A percentile compares a stretch with the other conserved stretches of the same genome.
Conservation (phyloP, 306 rosid genomes). For the Alnus glutinosa region DNA sequence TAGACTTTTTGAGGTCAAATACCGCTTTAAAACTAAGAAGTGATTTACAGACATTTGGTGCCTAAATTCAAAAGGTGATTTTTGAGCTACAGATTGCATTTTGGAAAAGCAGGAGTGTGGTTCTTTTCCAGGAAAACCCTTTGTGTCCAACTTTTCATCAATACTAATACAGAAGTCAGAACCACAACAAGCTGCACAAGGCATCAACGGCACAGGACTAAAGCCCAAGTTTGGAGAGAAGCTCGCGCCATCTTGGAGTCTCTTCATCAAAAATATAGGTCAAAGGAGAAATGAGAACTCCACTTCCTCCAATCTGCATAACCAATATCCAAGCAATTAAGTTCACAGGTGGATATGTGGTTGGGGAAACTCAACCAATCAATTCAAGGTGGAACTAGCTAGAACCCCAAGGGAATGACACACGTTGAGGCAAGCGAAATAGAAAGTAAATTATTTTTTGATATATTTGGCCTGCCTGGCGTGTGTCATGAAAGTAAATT, state of each 20-base stretch:
- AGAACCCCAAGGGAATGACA: constrained; percentile 7
- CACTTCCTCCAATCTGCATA: constrained; percentile 93
- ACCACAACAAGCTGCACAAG: not conserved
- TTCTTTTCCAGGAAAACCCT: too few relatives aligned
- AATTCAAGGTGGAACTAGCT: constrained; percentile 16
- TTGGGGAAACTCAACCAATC: not conserved
- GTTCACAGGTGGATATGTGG: not conserved
- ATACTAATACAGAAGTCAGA: too few relatives aligned
- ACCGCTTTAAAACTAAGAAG: too few relatives aligned
- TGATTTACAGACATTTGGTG: too few relatives aligned
- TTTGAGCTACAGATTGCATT: too few relatives aligned
- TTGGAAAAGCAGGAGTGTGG: too few relatives aligned
- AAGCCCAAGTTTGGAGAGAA: constrained; percentile 68
- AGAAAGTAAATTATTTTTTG: not conserved
- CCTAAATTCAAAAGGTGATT: too few relatives aligned
- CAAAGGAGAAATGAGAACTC: constrained; percentile 91
- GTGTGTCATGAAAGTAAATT: not conserved
- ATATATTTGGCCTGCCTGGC: too few relatives aligned
- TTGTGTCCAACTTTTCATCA: too few relatives aligned
- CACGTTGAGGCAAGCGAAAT: not conserved
- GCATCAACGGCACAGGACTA: constrained; percentile 26
- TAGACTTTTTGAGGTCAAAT: too few relatives aligned
- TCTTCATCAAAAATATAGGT: constrained; percentile 97
- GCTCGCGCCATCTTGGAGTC: constrained; percentile 90
- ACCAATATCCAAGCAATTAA: constrained; percentile 5